Base-by-base conservation (phyloP, 2,329 filamentous ascomycete species). In the Colletotrichum lentis region DNA sequence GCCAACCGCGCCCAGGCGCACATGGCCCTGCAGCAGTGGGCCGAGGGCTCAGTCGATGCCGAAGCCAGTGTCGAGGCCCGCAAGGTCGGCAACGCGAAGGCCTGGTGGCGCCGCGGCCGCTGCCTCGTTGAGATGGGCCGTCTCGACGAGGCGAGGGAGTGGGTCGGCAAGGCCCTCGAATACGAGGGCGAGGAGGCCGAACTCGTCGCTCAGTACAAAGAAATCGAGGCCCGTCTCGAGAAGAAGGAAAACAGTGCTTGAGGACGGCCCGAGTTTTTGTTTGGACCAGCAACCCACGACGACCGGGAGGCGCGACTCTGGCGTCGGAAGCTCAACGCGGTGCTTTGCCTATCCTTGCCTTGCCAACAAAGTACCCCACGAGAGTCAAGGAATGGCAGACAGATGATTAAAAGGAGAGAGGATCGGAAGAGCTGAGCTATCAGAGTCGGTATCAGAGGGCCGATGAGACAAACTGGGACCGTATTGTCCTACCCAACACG, bases 81-180 rank as follows among this genome's bases (percentile, higher is more conserved):
- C 84, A 87, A 89, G 72, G 86, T 90, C 49, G 94, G 91, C 46
- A 98, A 99, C 78, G 89, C 92, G 1, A 98, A 98, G 87, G 94
- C 90, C 0, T 98, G 95, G 93, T 97, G 93, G 90, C 85, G 96
- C 70, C 85, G 92, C 70, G 96, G 92, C 11, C 89, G 89, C 81
- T 96, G 93, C 76, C 80, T 98, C 76, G 80, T 91, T 72, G 96
- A 99, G 87, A 98, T 98, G 96, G 91, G 91, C 1, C 80, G 95
- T 69, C 81, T 92, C 75, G 89, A 92, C 63, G 95, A 98, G 86
- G 94, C 94, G 1, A 84, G 84, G 74, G 88, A 90, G 71, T 96
- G 94, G 88, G 85, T 97, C 47, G 86, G 85, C 72, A 85, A 88
- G 76, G 94, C 88, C 0, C 79, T 97, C 65, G 95, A 97, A 82